Conservation (phyloP, 192 early-diverging fungal species). For the Backusella circina region DNA sequence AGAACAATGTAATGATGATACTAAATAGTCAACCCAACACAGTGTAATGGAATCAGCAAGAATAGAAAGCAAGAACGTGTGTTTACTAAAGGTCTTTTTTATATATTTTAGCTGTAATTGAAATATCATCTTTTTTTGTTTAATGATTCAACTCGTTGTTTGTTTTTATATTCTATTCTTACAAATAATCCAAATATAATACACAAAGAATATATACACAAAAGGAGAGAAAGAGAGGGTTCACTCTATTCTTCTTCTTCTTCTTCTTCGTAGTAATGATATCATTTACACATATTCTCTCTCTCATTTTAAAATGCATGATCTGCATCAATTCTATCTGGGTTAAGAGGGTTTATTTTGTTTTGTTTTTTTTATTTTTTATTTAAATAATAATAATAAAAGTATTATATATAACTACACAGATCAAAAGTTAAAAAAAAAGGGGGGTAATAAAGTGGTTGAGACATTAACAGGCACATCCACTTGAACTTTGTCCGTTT, state of each 20-base stretch:
- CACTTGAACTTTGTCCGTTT: slow-evolving; percentile 1
- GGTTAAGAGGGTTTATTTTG: neutral
- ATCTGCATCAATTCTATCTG: too few relatives aligned
- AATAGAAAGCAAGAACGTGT: neutral
- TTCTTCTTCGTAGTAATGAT: too few relatives aligned
- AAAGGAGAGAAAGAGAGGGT: neutral
- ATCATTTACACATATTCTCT: too few relatives aligned
- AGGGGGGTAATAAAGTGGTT: neutral
- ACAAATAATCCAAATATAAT: neutral
- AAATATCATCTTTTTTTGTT: neutral
- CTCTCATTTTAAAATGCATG: too few relatives aligned
- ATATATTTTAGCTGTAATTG: neutral
- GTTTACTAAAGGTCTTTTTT: neutral
- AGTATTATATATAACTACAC: neutral
- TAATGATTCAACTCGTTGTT: neutral
- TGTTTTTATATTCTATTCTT: neutral
- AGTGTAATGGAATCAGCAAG: neutral
- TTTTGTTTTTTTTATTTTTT: neutral
- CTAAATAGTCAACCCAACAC: too few relatives aligned
- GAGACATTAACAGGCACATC: slow-evolving; percentile 15
- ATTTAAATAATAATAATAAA: neutral
- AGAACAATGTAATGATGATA: neutral
- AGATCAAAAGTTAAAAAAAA: neutral
- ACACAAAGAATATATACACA: neutral
- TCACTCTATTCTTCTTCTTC: neutral